Conservation (phyloP, 176 grass and related monocot genomes). For the Saccharum officinarum region DNA sequence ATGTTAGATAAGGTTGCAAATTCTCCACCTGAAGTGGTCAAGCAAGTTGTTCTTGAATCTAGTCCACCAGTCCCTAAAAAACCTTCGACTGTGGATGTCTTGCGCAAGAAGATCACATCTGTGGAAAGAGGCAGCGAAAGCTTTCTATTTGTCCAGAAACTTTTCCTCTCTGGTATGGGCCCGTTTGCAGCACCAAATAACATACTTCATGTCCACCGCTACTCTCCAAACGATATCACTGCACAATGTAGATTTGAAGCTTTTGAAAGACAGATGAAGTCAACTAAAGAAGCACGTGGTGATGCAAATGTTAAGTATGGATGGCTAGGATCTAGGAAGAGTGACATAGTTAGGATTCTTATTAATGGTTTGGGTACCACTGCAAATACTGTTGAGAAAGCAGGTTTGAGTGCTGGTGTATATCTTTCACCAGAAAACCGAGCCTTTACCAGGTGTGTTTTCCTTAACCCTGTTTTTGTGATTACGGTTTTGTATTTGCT, state of each 20-base stretch:
- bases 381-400: conserved; percentile 48
- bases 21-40: conserved; percentile 59
- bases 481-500: conserved; percentile 7
- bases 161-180: conserved; percentile 82
- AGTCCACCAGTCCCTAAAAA: conserved; percentile 36
- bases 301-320: conserved; percentile 68
- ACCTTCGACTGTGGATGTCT: conserved; percentile 45
- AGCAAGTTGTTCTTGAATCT: conserved; percentile 63
- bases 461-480: conserved; percentile 5
- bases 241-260: conserved; percentile 59
- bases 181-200: conserved; percentile 54
- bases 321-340: conserved; percentile 80
- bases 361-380: conserved; percentile 68
- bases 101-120: conserved; percentile 64
- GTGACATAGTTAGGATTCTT: conserved; percentile 70
- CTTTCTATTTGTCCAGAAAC: conserved; percentile 56
- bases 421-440: conserved; percentile 68
- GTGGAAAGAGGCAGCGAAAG: conserved; percentile 55
- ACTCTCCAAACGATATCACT: conserved; percentile 66
- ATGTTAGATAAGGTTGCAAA: conserved; percentile 33
- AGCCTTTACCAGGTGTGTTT: conserved; percentile 68
- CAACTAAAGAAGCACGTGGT: conserved; percentile 49
- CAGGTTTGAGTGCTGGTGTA: conserved; percentile 49
- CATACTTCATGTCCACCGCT: conserved; percentile 65
- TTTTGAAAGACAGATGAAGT: conserved; percentile 79